These are phyloP conservation scores for Begonia fuchsioides DNA, from an alignment of 306 rosid species.

Conservation along the genomic window DNA sequence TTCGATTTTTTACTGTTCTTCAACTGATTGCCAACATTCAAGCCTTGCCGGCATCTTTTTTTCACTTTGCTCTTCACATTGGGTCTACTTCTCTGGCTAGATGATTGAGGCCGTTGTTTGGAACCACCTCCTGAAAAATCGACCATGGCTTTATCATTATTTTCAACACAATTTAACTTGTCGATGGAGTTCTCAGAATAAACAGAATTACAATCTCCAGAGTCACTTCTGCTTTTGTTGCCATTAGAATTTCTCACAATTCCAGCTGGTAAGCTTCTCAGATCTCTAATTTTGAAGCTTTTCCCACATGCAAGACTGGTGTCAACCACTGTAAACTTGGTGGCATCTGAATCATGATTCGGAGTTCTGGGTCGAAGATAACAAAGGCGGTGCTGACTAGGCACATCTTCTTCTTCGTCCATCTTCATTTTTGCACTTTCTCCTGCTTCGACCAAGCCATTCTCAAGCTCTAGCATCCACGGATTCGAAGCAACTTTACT, in stretches of 20 bases:
- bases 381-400: no score
- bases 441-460: slow-evolving; percentile 25
- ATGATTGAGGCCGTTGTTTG: slow-evolving; percentile 5
- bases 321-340: slow-evolving; percentile 83
- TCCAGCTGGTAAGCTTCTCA: slow-evolving; percentile 51
- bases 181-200: no score
- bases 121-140: no score
- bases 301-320: slow-evolving; percentile 50
- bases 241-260: slow-evolving; percentile 30
- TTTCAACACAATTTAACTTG: no score
- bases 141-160: no score
- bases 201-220: slow-evolving; percentile 11
- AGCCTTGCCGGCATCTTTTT: no score
- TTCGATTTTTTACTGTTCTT: no score
- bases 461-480: slow-evolving; percentile 53
- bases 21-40: no score
- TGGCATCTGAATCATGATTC: slow-evolving; percentile 18
- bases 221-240: slow-evolving; percentile 17
- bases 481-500: slow-evolving; percentile 77
- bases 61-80: slow-evolving; percentile 33
- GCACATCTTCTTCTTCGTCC: no score
- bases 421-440: slow-evolving; percentile 10
- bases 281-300: slow-evolving; percentile 36
- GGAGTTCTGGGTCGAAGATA: slow-evolving; percentile 43
- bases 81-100: slow-evolving; percentile 50